Evolutionary conservation across 2,329 filamentous ascomycete genomes (phyloP), one percentile per base, ranked within the genome.

Genomic region (Didymella pinodella): DNA sequence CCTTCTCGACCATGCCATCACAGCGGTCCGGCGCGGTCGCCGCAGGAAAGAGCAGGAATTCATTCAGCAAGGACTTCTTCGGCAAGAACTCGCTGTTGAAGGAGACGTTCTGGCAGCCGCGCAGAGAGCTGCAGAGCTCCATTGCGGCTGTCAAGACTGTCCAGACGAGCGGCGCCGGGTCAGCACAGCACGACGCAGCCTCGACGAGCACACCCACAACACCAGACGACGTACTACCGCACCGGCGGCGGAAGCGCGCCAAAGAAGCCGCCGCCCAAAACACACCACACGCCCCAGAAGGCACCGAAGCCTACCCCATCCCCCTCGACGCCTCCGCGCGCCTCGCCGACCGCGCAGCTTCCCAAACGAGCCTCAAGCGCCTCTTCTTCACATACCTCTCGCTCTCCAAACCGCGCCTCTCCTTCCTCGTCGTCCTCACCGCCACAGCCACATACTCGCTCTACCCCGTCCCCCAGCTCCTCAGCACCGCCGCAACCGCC

Each of bases 341-440:
- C 61, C 77, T 89, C 40, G 86, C 86, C 7, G 81, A 80, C 43
- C 75, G 86, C 52, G 75, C 80, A 22, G 83, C 87, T 54, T 86
- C 86, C 11, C 78, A 81, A 31, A 77, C 82, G 49, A 87, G 86
- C 22, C 66, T 88, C 43, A 83, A 84, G 61, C 91, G 93, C 57
- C 84, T 87, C 54, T 74, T 95, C 64, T 91, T 93, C 22, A 88
- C 92, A 29, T 92, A 92, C 70, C 88, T 99, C 63, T 91, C 95
- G 26, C 88, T 99, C 65, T 90, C 93, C n/a, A 99, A 99, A 76
- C 95, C 95, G 3, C 92, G 94, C 52, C 87, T 99, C 48, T 94
- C 92, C 7, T 90, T 96, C 68, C 88, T 99, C 46, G 90, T 99
- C 62, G 90, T 97, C 31, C 88, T 99, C 47, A 92, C 92, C 0